Percentiles rank a stretch among this genome's conserved stretches.
Evolutionary conservation across 139 green algal species (phyloP).

Genomic region (Chlorella sp.): DNA sequence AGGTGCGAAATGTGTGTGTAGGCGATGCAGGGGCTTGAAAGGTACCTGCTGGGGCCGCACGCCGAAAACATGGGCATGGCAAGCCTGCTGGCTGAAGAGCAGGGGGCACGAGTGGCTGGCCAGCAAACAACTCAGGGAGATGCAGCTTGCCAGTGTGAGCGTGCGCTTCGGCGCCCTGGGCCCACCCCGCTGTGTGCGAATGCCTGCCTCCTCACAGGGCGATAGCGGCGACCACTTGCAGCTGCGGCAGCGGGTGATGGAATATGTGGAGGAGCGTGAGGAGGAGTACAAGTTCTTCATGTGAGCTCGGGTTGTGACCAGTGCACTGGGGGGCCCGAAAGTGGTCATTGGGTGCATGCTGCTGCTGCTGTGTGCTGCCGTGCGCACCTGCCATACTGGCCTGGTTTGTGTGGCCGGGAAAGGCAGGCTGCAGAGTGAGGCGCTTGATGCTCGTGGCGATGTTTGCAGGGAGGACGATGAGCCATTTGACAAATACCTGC

Average conservation of each 20-base stretch:
- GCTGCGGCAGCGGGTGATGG: conserved; percentile 10
- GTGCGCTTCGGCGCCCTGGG: too few relatives aligned
- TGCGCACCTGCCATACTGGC: neutral
- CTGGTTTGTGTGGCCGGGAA: neutral
- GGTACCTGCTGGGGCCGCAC: too few relatives aligned
- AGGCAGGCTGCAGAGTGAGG: neutral
- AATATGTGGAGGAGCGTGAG: neutral
- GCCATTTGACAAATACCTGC: conserved; percentile 52
- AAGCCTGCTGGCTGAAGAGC: neutral
- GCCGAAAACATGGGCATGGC: too few relatives aligned
- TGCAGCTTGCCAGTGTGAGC: too few relatives aligned
- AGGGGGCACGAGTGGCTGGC: too few relatives aligned
- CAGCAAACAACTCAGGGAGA: neutral
- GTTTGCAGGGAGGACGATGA: conserved; percentile 69
- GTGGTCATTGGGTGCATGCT: neutral
- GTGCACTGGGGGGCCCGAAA: neutral
- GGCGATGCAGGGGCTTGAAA: too few relatives aligned
- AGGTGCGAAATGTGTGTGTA: conserved; percentile 60
- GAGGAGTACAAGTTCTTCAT: conserved; percentile 31
- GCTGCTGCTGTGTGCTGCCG: neutral
- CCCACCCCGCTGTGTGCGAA: neutral
- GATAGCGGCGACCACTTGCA: conserved; percentile 8
- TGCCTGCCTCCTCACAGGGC: neutral
- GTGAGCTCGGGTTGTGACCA: neutral
- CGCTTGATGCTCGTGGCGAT: neutral